Conservation (phyloP, 768 basidiomycete genomes). For the Rhodotorula diobovata region DNA sequence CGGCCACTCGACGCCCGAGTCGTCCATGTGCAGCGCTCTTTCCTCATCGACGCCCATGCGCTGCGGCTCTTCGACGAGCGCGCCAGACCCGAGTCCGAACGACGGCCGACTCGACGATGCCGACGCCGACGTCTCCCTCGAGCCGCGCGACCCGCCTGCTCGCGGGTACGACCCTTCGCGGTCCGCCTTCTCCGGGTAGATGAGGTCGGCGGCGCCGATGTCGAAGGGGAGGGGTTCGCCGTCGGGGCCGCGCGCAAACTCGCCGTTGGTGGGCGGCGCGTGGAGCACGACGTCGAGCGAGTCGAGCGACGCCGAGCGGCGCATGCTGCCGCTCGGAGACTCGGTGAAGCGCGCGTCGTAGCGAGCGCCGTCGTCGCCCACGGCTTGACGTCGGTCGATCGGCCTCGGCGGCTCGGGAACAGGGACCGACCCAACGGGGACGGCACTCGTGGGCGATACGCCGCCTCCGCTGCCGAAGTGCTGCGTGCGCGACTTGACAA, state of each 20-base stretch:
- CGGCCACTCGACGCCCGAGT: not conserved
- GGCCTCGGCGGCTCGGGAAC: no score
- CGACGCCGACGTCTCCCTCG: not conserved
- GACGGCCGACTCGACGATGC: not conserved
- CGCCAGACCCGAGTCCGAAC: no score
- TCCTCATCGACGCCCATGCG: not conserved
- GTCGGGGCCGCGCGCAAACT: not conserved
- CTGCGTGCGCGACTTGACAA: not conserved
- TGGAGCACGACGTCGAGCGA: no score
- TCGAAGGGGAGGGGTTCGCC: slow-evolving; percentile 1
- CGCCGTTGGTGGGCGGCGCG: not conserved
- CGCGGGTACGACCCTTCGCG: not conserved
- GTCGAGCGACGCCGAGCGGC: no score
- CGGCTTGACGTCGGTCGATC: not conserved
- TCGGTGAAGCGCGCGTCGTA: no score
- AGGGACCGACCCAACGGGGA: not conserved
- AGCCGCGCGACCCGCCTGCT: no score
- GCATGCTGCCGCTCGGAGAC: not conserved
- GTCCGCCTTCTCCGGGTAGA: not conserved
- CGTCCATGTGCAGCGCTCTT: not conserved
- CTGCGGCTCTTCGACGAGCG: not conserved
- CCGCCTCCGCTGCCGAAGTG: not conserved
- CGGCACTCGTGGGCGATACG: not conserved
- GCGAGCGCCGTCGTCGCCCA: no score
- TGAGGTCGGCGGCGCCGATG: not conserved